Conservation (phyloP, 2,329 filamentous ascomycete species). For the Fonsecaea erecta region DNA sequence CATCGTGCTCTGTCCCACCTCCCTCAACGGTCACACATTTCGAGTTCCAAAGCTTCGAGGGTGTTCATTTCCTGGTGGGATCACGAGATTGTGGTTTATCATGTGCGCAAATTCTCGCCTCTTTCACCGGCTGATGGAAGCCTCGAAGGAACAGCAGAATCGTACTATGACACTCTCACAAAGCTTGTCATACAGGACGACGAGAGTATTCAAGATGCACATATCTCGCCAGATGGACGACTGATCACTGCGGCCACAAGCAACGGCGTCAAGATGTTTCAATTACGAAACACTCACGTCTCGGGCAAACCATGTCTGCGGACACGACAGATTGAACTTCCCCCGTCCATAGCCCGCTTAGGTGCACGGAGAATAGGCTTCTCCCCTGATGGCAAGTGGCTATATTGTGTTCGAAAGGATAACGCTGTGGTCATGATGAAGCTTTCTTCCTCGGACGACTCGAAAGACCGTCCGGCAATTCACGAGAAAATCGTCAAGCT, state of each 20-base stretch:
- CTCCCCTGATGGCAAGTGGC: conserved; percentile 54
- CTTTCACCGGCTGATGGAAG: conserved; percentile 6
- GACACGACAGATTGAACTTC: conserved; percentile 71
- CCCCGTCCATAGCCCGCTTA: conserved; percentile 58
- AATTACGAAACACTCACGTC: conserved; percentile 49
- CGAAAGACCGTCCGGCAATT: conserved; percentile 49
- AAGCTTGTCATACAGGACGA: conserved; percentile 61
- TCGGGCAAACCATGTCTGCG: conserved; percentile 37
- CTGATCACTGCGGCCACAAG: conserved; percentile 77
- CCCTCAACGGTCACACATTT: conserved; percentile 75
- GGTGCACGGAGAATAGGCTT: conserved; percentile 70
- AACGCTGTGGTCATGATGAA: conserved; percentile 61
- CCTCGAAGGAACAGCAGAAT: conserved; percentile 11
- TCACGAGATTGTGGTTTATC: conserved; percentile 83
- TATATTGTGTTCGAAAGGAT: conserved; percentile 62
- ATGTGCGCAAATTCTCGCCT: conserved; percentile 22
- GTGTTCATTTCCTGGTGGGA: conserved; percentile 93
- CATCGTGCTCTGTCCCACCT: conserved; percentile 82
- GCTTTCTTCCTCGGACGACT: conserved; percentile 49
- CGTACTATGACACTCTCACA: conserved; percentile 32
- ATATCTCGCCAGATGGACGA: conserved; percentile 72
- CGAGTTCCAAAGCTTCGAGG: conserved; percentile 73
- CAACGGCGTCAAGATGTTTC: conserved; percentile 77
- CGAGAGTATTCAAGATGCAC: conserved; percentile 77
- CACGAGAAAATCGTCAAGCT: conserved; percentile 52